Base-by-base conservation (phyloP, 371 early-diverging fungal genomes). In the Rhizopus stolonifer region DNA sequence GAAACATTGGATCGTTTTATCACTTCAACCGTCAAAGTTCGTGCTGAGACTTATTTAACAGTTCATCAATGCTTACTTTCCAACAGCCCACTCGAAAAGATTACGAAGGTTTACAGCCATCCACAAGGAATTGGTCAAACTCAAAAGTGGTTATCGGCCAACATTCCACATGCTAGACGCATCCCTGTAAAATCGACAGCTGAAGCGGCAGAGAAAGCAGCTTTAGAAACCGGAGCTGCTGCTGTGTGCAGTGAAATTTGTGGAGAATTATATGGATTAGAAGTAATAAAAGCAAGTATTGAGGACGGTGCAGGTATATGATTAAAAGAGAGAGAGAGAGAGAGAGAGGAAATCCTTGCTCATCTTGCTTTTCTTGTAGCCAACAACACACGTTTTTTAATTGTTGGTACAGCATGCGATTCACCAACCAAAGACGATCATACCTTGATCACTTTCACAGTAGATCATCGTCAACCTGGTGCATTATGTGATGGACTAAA, bases 91-190 rank as follows among this genome's bases (percentile, higher is more conserved):
- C 38, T 86, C 19, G 70, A 81, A 1, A 67, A 79, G 4, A 83
- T 96, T 51, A 84, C 80, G 52, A 87, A 85, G 49, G 85, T 97
- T 2, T 96, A 94, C 59, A 89, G 90, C 50, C 97, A 96, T 66
- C 88, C 90, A n/a, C 88, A 92, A 80, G 96, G 92, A 0, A 67
- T 97, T 32, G 93, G 92, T 3, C 98, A 97, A 63, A 89, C 90
- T 49, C 79, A 83, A 52, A 67, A 64, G 33, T 97, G 89, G 86
- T 67, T 94, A 38, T 79, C 84, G 21, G 60, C 60, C 38, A 64
- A 89, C 38, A 61, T 92, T 56, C 90, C 88, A 14, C 70, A 82
- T 32, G 91, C 87, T 14, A 87, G 88, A 45, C 74, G 82, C 14
- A 74, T 93, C 23, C 73, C 83, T 0, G 94, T 94, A 13, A 71